Base-by-base conservation (phyloP, 2,329 filamentous ascomycete species). In the Clonostachys solani region DNA sequence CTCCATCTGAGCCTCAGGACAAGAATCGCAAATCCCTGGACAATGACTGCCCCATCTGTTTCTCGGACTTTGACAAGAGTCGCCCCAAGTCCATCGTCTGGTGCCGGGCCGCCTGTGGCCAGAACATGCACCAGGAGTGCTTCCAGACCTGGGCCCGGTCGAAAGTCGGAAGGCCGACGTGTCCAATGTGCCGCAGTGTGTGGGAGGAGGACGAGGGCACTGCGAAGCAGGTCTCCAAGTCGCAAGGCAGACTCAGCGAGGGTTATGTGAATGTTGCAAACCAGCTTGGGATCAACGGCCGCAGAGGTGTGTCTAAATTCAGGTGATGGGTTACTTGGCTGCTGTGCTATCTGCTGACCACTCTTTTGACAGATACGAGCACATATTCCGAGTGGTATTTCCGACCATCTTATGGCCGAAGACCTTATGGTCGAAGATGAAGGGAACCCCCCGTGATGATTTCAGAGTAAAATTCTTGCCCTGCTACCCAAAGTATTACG, bases 231-330 rank as follows among this genome's bases (percentile, higher is more conserved):
- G 70, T 79, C 19, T 66, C 65, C 43, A 73, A 68, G 51, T 50
- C 65, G 1, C 45, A 40, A 15, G 46, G 42, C 15, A 29, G 15
- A 15, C 69, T 67, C 19, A 56, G 57, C 1, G 80, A 83, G 35
- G 82, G 82, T 0, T 86, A 86, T 54, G 65, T 83, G 42, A 85
- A 85, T 57, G 74, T 86, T 4, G 81, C 78, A 2, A 62, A 71
- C 17, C 76, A 84, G 57, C 64, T 85, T n/a, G 82, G 81, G 3
- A 70, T 85, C 51, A 78, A 73, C 50, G 60, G 60, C 0, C 49
- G 59, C n/a, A 65, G 81, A 66, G 79, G 77, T 78, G 62, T 34
- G 19, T 43, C 42, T 13, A n/a, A 6, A 43, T 34, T 13, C 7
- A 42, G 18, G 18, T 12, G n/a, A 15, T 17, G 17, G 40, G 13